Evolutionary conservation across 164 flowering plant genomes (phyloP), one percentile per base, ranked within the genome.

Genomic region (Buxus sempervirens): DNA sequence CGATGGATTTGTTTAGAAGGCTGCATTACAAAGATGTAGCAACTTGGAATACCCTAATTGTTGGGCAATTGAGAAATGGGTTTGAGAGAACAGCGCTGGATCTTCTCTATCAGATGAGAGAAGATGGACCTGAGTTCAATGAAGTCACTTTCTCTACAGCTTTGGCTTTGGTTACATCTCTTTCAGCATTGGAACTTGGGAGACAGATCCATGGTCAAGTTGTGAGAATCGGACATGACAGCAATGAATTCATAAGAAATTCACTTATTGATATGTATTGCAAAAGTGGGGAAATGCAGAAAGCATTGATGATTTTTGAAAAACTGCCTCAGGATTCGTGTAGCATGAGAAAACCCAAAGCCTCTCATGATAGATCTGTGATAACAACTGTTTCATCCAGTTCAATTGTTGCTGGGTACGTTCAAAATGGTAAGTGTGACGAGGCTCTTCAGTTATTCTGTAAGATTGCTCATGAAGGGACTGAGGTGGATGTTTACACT

Each of bases 1-100:
- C 94, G 16, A 51, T 88, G 41, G 81, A 79, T 22, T 48, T 91
- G 72, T 88, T 90, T 68, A 56, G 77, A 60, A 79, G 67, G 26
- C 60, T 83, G 76, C 85, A 88, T 0, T 32, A 23, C 7, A 84
- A 79, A 68, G 84, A 86, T 76, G 79, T 73, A 63, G 83, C 81
- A 0, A 84, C 83, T 70, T 92, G 96, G 97, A 92, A 92, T 71
- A 85, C 90, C 0, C 72, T 90, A 27, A 86, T 92, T 12, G 75
- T 79, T 57, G 93, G 93, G 25, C 77, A 78, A 14, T 82, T 82
- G 81, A 77, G 74, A 66, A 75, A 76, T 77, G 81, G 89, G 36
- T 73, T 48, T 20, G 71, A 71, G 54, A 65, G 48, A 64, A 57
- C 10, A 42, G 86, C 93, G 7, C 61, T 86, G 54, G 81, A 78